phyloP scores from a whole-genome alignment of 164 flowering plant genomes.

The Taxillus chinensis region DNA sequence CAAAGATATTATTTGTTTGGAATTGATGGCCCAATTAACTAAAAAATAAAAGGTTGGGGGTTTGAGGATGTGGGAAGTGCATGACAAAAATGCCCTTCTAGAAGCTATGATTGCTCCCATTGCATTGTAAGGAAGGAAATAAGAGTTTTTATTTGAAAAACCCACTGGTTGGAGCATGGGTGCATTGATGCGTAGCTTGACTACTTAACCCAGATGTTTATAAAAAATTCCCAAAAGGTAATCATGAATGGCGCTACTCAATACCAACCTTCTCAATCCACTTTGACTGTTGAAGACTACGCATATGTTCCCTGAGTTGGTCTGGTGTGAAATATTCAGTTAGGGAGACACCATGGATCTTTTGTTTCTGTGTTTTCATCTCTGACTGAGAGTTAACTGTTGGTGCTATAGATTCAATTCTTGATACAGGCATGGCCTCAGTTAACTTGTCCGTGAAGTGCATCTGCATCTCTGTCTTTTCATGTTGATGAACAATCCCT shows the following conservation, averaged over 20 bases:
- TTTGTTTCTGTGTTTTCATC: constrained; percentile 8
- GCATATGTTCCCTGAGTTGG: constrained; percentile 30
- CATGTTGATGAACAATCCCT: background rate
- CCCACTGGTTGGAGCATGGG: background rate
- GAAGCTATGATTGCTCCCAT: too few relatives aligned
- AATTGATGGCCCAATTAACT: too few relatives aligned
- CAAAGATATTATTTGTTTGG: too few relatives aligned
- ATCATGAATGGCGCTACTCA: background rate
- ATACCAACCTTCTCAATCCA: constrained; percentile 22
- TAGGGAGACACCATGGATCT: constrained; percentile 18
- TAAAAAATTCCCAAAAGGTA: background rate
- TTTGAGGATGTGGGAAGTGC: too few relatives aligned
- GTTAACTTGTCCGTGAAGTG: background rate
- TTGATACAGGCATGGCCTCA: background rate
- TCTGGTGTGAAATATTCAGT: constrained; percentile 34
- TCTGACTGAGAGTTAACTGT: background rate
- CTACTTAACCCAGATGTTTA: background rate
- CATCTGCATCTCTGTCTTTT: background rate
- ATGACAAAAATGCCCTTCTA: too few relatives aligned
- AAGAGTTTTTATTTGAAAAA: background rate
- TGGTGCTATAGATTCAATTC: background rate
- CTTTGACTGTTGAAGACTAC: constrained; percentile 19
- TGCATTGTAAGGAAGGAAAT: background rate
- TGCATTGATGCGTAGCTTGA: background rate
- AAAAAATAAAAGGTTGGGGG: too few relatives aligned